Conservation (phyloP, 495 filamentous ascomycete genomes). For the Neurospora sublineolata region DNA sequence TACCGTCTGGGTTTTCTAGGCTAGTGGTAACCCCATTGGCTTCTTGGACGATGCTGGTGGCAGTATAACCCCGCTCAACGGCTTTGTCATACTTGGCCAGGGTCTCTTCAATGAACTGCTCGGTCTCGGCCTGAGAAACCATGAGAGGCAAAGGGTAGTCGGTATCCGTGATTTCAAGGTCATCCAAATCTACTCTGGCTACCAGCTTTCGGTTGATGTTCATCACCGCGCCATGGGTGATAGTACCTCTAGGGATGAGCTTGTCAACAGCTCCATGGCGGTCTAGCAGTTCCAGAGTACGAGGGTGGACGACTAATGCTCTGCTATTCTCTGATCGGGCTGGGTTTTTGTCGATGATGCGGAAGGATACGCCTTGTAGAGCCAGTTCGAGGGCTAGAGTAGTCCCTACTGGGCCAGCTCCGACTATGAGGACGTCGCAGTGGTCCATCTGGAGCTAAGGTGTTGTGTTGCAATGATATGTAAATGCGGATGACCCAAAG, state of each 20-base stretch:
- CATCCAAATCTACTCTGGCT: constrained; percentile 15
- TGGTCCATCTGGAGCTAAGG: constrained; percentile 8
- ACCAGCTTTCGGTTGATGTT: constrained; percentile 22
- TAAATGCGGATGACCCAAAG: not conserved
- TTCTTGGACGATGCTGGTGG: constrained; percentile 25
- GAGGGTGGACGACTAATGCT: constrained; percentile 33
- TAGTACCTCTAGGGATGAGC: constrained; percentile 17
- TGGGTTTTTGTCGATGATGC: constrained; percentile 29
- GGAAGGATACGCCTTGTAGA: constrained; percentile 25
- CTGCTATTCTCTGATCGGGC: constrained; percentile 29
- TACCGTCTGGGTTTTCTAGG: constrained; percentile 13
- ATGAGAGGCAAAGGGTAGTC: constrained; percentile 26
- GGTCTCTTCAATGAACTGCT: constrained; percentile 26
- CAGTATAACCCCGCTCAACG: constrained; percentile 26
- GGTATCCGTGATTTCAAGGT: constrained; percentile 22
- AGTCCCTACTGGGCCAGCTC: constrained; percentile 23
- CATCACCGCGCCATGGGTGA: constrained; percentile 18
- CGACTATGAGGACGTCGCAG: constrained; percentile 26
- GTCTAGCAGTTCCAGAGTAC: constrained; percentile 35
- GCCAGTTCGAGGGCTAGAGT: constrained; percentile 26
- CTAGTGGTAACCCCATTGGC: constrained; percentile 20
- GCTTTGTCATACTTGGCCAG: constrained; percentile 19
- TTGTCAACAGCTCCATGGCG: constrained; percentile 26
- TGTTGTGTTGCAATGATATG: not conserved
- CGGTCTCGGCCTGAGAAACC: constrained; percentile 32